phyloP scores from a whole-genome alignment of 768 basidiomycete species.

The Leccinum subtestaceum region DNA sequence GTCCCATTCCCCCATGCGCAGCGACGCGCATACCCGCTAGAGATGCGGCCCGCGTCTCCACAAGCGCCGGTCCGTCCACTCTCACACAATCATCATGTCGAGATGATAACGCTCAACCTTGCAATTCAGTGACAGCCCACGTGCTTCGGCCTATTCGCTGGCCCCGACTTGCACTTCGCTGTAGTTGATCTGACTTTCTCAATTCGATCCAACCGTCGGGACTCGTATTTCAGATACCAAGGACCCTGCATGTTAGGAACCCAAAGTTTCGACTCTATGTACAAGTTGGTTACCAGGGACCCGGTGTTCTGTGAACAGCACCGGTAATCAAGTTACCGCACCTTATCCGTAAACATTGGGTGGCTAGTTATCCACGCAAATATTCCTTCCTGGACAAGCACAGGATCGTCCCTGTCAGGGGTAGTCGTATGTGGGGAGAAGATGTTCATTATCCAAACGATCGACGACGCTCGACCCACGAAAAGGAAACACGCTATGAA shows the following conservation, averaged over 20 bases:
- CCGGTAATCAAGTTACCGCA: not conserved
- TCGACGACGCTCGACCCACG: not conserved
- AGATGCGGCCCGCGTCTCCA: not conserved
- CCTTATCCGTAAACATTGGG: not conserved
- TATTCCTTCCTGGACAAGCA: not conserved
- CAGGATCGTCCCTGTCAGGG: no score
- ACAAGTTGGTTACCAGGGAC: not conserved
- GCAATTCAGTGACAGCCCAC: not conserved
- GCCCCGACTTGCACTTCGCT: not conserved
- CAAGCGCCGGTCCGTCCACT: not conserved
- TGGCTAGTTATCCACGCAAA: not conserved
- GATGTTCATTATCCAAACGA: not conserved
- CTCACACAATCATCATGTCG: not conserved
- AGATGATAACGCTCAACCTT: not conserved
- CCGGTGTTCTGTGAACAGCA: not conserved
- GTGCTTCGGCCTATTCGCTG: not conserved
- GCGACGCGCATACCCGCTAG: not conserved
- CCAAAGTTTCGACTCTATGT: no score
- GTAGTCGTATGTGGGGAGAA: not conserved
- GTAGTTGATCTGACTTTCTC: not conserved
- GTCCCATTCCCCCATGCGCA: constrained; percentile 26
- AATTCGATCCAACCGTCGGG: not conserved
- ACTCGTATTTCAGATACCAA: not conserved
- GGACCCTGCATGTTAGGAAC: not conserved
- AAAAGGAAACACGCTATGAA: not conserved